Conservation (phyloP, 768 basidiomycete genomes). For the Pilatotrama ljubarskyi region DNA sequence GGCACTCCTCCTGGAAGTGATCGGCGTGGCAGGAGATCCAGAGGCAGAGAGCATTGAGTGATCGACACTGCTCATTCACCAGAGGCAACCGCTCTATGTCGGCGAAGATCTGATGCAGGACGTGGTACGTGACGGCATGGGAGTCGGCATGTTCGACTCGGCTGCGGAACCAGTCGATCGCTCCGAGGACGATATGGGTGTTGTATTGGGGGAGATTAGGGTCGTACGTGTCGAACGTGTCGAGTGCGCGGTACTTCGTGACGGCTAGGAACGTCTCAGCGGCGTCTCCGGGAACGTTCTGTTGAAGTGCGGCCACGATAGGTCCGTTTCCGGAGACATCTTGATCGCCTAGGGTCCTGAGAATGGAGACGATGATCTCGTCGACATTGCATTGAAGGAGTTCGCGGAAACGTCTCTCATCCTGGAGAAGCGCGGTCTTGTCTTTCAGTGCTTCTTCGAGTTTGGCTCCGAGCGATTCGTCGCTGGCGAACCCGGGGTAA, state of each 20-base stretch:
- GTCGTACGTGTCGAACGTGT: conserved; percentile 52
- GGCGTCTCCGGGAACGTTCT: conserved; percentile 36
- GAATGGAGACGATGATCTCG: conserved; percentile 54
- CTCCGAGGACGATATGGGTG: conserved; percentile 49
- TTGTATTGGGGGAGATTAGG: conserved; percentile 68
- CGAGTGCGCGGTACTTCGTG: conserved; percentile 49
- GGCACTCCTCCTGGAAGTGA: conserved; percentile 54
- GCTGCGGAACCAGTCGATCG: conserved; percentile 60
- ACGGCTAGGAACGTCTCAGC: conserved; percentile 50
- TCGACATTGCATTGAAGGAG: conserved; percentile 50
- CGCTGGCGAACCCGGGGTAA: conserved; percentile 11
- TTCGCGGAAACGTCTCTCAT: conserved; percentile 36
- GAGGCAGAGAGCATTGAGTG: conserved; percentile 70
- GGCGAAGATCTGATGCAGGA: conserved; percentile 71
- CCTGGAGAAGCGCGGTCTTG: conserved; percentile 33
- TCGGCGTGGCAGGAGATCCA: conserved; percentile 64
- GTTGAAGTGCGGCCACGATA: conserved; percentile 48
- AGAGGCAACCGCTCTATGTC: conserved; percentile 65
- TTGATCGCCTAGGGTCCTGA: conserved; percentile 68
- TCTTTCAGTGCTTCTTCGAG: conserved; percentile 39
- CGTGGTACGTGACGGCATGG: conserved; percentile 72
- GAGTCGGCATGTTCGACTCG: conserved; percentile 43
- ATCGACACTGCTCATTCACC: conserved; percentile 80
- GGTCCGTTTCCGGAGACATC: conserved; percentile 54
- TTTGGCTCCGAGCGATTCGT: conserved; percentile 26